Conservation (phyloP, 805 yeast genomes). For the Wickerhamiella vanderwaltii region DNA sequence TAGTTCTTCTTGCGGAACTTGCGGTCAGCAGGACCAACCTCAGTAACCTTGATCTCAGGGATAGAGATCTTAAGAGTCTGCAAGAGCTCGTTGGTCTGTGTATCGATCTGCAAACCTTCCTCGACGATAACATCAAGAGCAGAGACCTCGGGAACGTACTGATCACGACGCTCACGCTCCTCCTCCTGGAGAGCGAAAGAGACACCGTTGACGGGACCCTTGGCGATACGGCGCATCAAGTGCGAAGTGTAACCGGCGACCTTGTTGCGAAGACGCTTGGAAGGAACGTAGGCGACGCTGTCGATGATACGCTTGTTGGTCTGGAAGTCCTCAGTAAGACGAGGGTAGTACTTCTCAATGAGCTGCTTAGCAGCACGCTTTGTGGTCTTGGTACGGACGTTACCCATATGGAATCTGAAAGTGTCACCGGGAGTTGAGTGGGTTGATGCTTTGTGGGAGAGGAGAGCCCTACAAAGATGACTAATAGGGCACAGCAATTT, state of each 20-base stretch:
- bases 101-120: constrained; percentile 92
- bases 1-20: constrained; percentile 26
- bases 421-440: too few relatives aligned
- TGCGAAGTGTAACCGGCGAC: constrained; percentile 99
- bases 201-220: constrained; percentile 99
- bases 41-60: constrained; percentile 45
- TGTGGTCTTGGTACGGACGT: constrained; percentile 99
- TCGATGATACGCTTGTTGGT: constrained; percentile 99
- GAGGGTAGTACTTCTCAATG: constrained; percentile 99
- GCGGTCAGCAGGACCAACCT: constrained; percentile 21
- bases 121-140: constrained; percentile 96
- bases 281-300: constrained; percentile 97
- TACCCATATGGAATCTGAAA: constrained; percentile 65
- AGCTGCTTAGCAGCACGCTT: constrained; percentile 99
- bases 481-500: too few relatives aligned
- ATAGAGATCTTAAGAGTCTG: constrained; percentile 63
- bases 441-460: too few relatives aligned
- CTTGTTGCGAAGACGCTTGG: constrained; percentile 99
- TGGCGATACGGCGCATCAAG: constrained; percentile 99
- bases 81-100: constrained; percentile 91
- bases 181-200: constrained; percentile 99
- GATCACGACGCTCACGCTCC: constrained; percentile 99
- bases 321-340: constrained; percentile 98
- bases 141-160: constrained; percentile 99
- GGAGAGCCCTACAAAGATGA: neutral